Evolutionary conservation across 495 filamentous ascomycete genomes (phyloP).

Genomic region (Tirmania nivea): DNA sequence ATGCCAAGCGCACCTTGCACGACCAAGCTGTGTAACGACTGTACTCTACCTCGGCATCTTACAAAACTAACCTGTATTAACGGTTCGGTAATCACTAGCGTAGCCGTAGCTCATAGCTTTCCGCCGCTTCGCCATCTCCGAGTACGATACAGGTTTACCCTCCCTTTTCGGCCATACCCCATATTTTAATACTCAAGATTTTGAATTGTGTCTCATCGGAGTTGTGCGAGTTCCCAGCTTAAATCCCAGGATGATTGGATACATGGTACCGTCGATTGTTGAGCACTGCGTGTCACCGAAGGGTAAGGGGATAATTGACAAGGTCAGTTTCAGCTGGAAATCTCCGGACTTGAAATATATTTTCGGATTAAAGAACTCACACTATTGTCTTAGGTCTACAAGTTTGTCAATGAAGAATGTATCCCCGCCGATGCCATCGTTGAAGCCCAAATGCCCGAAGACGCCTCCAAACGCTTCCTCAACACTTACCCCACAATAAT

Average conservation of each 20-base stretch:
- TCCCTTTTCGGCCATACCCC: no score
- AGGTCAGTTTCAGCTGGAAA: conserved; percentile 1
- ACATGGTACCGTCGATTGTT: conserved; percentile 13
- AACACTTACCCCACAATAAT: conserved; percentile 54
- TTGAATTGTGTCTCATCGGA: no score
- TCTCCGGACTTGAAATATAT: neutral
- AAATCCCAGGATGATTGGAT: conserved; percentile 2
- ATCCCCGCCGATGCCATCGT: conserved; percentile 17
- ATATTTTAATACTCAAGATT: no score
- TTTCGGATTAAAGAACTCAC: neutral
- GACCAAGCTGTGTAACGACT: no score
- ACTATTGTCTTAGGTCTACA: conserved; percentile 46
- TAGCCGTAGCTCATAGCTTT: no score
- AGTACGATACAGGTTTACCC: no score
- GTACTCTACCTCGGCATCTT: no score
- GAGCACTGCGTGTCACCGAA: conserved; percentile 13
- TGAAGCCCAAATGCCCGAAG: conserved; percentile 9
- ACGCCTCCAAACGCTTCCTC: conserved; percentile 16
- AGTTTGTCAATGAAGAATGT: conserved; percentile 89
- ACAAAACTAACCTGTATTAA: no score
- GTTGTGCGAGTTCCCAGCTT: no score
- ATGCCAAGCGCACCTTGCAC: no score
- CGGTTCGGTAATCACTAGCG: no score
- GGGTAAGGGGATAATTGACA: conserved; percentile 16
- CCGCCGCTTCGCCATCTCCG: no score